These are phyloP conservation scores for Fusarium torulosum DNA, from an alignment of 2,329 filamentous ascomycete genomes.

Conservation along the genomic window DNA sequence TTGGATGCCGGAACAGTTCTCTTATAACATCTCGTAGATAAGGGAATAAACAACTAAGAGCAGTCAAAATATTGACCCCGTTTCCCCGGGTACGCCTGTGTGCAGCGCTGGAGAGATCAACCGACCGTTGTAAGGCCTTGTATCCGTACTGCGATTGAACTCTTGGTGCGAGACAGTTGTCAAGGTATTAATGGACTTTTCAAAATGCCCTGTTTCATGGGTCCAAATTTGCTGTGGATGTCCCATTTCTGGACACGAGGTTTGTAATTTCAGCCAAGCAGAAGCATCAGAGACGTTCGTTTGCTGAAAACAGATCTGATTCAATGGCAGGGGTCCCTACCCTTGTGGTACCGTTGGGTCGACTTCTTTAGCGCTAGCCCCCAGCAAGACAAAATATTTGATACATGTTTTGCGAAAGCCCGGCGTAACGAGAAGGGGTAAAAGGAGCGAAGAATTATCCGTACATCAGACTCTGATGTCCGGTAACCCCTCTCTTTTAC, in stretches of 20 bases:
- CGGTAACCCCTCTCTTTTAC: not conserved
- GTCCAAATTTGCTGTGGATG: constrained; percentile 28
- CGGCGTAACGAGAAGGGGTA: not conserved
- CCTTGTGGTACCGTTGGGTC: constrained; percentile 13
- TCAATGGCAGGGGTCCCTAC: constrained; percentile 32
- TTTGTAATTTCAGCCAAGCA: constrained; percentile 45
- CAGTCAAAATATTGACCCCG: not conserved
- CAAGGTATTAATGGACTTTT: constrained; percentile 32
- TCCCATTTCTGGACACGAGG: constrained; percentile 53
- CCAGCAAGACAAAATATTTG: not conserved
- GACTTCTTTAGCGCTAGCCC: constrained; percentile 13
- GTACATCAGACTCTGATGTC: not conserved
- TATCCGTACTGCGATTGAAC: constrained; percentile 20
- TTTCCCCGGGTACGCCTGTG: not conserved
- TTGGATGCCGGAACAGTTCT: not conserved
- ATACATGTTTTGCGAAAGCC: not conserved
- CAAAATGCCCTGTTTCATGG: constrained; percentile 30
- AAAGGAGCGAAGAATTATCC: not conserved
- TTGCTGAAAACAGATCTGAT: constrained; percentile 43
- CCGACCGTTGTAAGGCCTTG: constrained; percentile 2
- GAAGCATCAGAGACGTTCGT: constrained; percentile 27
- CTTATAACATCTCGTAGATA: not conserved
- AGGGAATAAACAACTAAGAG: constrained; percentile 3
- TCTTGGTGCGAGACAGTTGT: constrained; percentile 22
- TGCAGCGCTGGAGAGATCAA: not conserved